A percentile compares a stretch with the other conserved stretches of the same genome.
Evolutionary conservation across 305 asterid genomes (phyloP).

Genomic region (Solanum aculeatissimum): DNA sequence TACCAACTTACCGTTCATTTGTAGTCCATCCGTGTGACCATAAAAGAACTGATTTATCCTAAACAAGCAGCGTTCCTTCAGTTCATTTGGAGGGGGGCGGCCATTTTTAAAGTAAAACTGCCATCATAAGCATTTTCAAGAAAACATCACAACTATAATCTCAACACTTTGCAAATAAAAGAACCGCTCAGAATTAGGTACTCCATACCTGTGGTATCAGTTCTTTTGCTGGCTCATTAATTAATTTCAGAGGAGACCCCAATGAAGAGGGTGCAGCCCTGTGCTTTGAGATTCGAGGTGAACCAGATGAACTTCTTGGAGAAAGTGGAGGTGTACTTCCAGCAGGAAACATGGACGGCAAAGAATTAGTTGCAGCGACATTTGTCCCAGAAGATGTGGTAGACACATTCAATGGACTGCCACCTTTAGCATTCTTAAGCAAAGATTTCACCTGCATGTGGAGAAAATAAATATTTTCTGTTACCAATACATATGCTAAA

Average conservation of each 20-base stretch:
- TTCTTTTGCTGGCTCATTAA: constrained; percentile 86
- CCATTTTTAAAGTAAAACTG: constrained; percentile 97
- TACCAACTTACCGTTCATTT: constrained; percentile 66
- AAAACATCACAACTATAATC: not conserved
- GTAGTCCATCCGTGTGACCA: constrained; percentile 88
- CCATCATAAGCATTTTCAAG: constrained; percentile 15
- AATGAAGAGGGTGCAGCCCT: constrained; percentile 79
- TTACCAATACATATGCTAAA: not conserved
- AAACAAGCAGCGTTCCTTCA: constrained; percentile 87
- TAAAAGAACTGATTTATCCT: constrained; percentile 92
- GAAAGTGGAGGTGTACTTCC: constrained; percentile 99
- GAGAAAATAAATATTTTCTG: not conserved
- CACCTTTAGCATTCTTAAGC: constrained; percentile 32
- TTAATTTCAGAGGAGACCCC: constrained; percentile 75
- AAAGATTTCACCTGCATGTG: constrained; percentile 69
- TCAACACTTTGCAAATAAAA: not conserved
- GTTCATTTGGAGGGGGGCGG: constrained; percentile 83
- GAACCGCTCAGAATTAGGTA: not conserved
- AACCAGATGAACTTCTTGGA: constrained; percentile 94
- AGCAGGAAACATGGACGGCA: constrained; percentile 97
- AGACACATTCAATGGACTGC: too few relatives aligned
- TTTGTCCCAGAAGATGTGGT: constrained; percentile 39
- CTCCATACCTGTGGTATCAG: constrained; percentile 84
- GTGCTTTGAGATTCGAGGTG: constrained; percentile 85
- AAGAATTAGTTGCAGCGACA: constrained; percentile 55